Percentiles rank a stretch among this genome's conserved stretches.
Conservation (phyloP, 2,329 filamentous ascomycete species). For the Lomentospora prolificans region DNA sequence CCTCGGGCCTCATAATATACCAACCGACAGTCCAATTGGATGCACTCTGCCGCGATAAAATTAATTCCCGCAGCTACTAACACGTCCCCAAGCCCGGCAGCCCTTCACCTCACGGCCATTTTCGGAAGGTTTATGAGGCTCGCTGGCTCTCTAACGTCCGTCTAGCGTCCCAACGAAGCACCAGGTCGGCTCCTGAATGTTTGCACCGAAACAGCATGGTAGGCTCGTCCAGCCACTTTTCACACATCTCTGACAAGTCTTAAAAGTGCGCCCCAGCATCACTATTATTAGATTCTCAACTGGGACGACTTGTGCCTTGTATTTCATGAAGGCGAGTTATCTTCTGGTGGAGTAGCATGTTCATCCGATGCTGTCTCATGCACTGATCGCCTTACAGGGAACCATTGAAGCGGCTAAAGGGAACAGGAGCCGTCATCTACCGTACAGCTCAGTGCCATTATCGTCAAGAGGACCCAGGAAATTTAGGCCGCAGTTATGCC, state of each 20-base stretch:
- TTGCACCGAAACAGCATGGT: not conserved
- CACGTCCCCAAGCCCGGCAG: not conserved
- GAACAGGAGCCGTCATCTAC: not conserved
- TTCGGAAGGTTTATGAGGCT: not conserved
- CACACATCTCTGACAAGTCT: not conserved
- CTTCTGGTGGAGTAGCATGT: not conserved
- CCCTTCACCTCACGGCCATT: not conserved
- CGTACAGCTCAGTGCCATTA: not conserved
- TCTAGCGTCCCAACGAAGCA: not conserved
- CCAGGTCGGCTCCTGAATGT: not conserved
- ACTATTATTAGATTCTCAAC: not conserved
- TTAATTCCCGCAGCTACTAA: not conserved
- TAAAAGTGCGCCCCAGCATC: not conserved
- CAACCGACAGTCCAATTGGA: too few species aligned
- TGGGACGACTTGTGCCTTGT: too few species aligned
- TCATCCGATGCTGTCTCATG: not conserved
- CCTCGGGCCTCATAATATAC: not conserved
- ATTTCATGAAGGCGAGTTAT: too few species aligned
- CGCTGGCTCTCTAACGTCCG: not conserved
- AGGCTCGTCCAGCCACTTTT: not conserved
- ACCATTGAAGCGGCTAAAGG: not conserved
- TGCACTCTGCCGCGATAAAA: too few species aligned
- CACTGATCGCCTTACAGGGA: not conserved
- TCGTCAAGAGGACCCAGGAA: not conserved
- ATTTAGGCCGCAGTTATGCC: not conserved